phyloP scores from a whole-genome alignment of 192 early-diverging fungal genomes.

The Geosiphon pyriformis region DNA sequence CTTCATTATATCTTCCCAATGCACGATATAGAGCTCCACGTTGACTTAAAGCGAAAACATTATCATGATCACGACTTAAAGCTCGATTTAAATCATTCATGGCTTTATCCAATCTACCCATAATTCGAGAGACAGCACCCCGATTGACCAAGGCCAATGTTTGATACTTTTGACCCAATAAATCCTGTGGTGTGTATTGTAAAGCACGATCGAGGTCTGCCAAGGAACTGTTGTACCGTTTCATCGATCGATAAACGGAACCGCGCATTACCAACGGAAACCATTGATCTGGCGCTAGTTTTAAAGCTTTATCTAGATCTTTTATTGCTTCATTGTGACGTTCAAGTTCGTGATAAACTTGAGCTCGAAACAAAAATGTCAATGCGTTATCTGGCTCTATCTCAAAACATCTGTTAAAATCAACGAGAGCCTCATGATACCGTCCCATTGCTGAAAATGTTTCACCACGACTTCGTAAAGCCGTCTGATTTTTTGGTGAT shows the following conservation, averaged over 20 bases:
- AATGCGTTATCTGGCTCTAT: not conserved
- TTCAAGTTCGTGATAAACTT: not conserved
- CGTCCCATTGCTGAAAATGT: not conserved
- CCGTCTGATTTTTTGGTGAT: not conserved
- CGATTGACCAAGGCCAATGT: not conserved
- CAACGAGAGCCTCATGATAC: not conserved
- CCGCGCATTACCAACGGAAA: not conserved
- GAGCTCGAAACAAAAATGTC: not conserved
- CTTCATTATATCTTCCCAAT: not conserved
- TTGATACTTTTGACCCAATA: not conserved
- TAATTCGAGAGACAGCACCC: not conserved
- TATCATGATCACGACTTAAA: conserved; percentile 2
- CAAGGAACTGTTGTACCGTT: not conserved
- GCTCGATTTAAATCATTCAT: conserved; percentile 16
- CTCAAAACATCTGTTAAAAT: not conserved
- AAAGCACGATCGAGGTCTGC: conserved; percentile 4
- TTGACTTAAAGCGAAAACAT: conserved; percentile 14
- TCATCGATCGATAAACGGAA: not conserved
- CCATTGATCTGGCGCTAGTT: not conserved
- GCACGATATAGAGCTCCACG: conserved; percentile 12
- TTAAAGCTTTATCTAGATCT: not conserved
- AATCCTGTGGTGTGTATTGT: not conserved
- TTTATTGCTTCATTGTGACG: not conserved
- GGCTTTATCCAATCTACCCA: not conserved
- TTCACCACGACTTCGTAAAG: conserved; percentile 8